Conservation (phyloP, 2,329 filamentous ascomycete species). For the Penicillium sp. region DNA sequence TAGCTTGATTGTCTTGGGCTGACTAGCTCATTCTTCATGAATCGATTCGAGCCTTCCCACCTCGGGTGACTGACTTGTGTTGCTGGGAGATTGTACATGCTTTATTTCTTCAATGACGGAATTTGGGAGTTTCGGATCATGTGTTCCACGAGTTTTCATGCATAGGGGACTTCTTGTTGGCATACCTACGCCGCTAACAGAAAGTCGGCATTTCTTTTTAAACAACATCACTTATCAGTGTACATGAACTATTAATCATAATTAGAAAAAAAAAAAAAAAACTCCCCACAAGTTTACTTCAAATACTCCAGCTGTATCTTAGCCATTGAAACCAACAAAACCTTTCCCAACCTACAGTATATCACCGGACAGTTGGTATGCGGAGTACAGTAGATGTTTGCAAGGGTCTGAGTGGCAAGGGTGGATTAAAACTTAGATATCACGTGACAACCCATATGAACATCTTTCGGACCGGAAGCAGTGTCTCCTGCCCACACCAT, state of each 20-base stretch:
- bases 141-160: conserved; percentile 14
- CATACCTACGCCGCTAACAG: background rate
- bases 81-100: conserved; percentile 12
- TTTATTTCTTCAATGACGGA: conserved; percentile 11
- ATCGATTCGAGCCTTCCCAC: conserved; percentile 15
- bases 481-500: background rate
- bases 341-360: no score
- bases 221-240: conserved; percentile 28
- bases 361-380: no score
- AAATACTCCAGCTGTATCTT: no score
- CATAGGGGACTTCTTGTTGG: conserved; percentile 16
- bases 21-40: conserved; percentile 19
- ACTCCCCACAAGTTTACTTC: background rate
- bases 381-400: no score
- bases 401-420: no score
- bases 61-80: background rate
- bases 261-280: conserved; percentile 12
- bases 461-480: background rate
- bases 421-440: conserved; percentile 2
- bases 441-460: conserved; percentile 7
- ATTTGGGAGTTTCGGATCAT: conserved; percentile 20
- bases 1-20: background rate
- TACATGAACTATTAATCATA: conserved; percentile 28
- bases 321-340: no score
- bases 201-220: conserved; percentile 12